Evolutionary conservation across 352 stramenopile genomes (phyloP).

Genomic region (Pythium vanterpoolii): DNA sequence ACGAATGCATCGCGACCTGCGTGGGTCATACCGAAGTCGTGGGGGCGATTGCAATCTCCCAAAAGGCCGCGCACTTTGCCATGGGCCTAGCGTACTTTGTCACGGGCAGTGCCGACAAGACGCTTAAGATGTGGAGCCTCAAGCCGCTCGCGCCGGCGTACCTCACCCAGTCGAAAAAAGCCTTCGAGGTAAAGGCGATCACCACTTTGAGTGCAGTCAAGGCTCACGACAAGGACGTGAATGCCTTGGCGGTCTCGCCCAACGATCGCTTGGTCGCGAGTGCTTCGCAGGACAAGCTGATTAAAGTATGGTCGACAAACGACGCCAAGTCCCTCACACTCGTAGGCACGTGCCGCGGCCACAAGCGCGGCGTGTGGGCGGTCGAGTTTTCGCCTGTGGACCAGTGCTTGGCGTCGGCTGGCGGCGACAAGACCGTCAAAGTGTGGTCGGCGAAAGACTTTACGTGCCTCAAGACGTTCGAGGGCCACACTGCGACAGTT

Average conservation of each 20-base stretch:
- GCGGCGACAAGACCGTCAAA: slow-evolving; percentile 96
- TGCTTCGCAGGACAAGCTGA: slow-evolving; percentile 97
- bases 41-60: slow-evolving; percentile 90
- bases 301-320: slow-evolving; percentile 93
- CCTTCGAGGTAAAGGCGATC: slow-evolving; percentile 45
- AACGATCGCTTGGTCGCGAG: slow-evolving; percentile 97
- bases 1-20: slow-evolving; percentile 86
- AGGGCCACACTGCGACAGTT: slow-evolving; percentile 90
- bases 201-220: slow-evolving; percentile 68
- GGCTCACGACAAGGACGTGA: slow-evolving; percentile 97
- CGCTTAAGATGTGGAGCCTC: slow-evolving; percentile 97
- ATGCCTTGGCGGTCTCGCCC: slow-evolving; percentile 91
- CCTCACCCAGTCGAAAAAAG: slow-evolving; percentile 37
- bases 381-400: slow-evolving; percentile 97
- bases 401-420: slow-evolving; percentile 93
- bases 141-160: slow-evolving; percentile 57
- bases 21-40: slow-evolving; percentile 94
- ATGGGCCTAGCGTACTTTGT: slow-evolving; percentile 92
- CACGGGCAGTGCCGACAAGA: slow-evolving; percentile 96
- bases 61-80: slow-evolving; percentile 70
- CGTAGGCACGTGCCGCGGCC: slow-evolving; percentile 92
- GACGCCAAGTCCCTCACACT: slow-evolving; percentile 77
- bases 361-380: slow-evolving; percentile 98
- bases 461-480: slow-evolving; percentile 96
- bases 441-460: slow-evolving; percentile 96